A percentile compares a stretch with the other conserved stretches of the same genome.
Evolutionary conservation across 2,329 filamentous ascomycete species (phyloP).

Genomic region (Rhynchosporium graminicola): DNA sequence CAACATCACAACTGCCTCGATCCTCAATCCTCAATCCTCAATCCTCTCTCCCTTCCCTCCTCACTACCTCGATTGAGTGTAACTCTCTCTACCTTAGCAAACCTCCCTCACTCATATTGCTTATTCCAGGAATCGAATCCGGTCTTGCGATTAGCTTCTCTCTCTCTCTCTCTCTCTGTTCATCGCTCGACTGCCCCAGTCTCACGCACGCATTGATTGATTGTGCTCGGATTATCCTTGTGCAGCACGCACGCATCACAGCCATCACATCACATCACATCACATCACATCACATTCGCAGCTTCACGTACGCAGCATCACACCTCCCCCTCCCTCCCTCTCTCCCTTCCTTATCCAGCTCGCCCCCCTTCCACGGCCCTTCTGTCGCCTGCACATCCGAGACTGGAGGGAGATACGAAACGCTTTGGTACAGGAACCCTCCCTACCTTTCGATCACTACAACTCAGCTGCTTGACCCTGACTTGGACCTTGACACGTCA

Average conservation of each 20-base stretch:
- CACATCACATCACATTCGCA: slow-evolving; percentile 16
- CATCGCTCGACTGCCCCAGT: slow-evolving; percentile 25
- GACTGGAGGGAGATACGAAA: slow-evolving; percentile 30
- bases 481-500: slow-evolving; percentile 26
- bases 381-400: slow-evolving; percentile 28
- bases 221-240: slow-evolving; percentile 28
- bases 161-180: slow-evolving; percentile 14
- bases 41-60: no score
- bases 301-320: slow-evolving; percentile 25
- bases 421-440: slow-evolving; percentile 28
- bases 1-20: not conserved
- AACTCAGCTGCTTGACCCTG: slow-evolving; percentile 22
- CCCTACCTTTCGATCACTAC: slow-evolving; percentile 20
- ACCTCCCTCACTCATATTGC: not conserved
- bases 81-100: no score
- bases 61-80: no score
- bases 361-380: no score
- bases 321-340: not conserved
- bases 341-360: no score
- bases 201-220: slow-evolving; percentile 30
- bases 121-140: not conserved
- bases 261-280: not conserved
- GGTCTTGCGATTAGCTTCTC: slow-evolving; percentile 2
- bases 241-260: slow-evolving; percentile 23
- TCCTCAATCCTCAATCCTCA: no score